Conservation (phyloP, 495 filamentous ascomycete genomes). For the Apodospora peruviana region DNA sequence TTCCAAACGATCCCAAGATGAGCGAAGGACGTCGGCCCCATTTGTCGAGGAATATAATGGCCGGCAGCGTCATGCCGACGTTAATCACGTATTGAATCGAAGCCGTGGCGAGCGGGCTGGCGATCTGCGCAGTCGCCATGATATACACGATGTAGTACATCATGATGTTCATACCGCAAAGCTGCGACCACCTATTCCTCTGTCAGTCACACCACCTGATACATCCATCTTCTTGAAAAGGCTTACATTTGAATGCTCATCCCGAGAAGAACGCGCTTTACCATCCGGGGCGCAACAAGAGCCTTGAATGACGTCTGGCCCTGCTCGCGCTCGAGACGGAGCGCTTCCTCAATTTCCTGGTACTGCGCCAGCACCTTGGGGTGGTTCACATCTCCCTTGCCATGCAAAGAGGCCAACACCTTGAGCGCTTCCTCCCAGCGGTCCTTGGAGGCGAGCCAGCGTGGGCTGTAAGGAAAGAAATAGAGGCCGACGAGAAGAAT, state of each 20-base stretch:
- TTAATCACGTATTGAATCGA: conserved; percentile 78
- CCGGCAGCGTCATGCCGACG: conserved; percentile 57
- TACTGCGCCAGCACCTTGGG: conserved; percentile 61
- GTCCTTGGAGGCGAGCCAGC: conserved; percentile 70
- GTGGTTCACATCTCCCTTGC: conserved; percentile 52
- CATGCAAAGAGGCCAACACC: conserved; percentile 62
- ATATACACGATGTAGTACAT: conserved; percentile 72
- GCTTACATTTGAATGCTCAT: conserved; percentile 65
- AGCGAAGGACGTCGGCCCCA: conserved; percentile 72
- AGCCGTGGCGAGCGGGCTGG: conserved; percentile 60
- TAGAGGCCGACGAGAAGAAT: conserved; percentile 62
- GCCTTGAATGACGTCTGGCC: conserved; percentile 50
- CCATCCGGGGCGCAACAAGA: conserved; percentile 55
- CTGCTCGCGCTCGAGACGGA: conserved; percentile 58
- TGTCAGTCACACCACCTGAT: not conserved
- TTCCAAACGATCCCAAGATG: conserved; percentile 68
- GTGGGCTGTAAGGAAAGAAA: conserved; percentile 66
- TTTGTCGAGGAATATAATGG: conserved; percentile 69
- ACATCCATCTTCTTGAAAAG: not conserved
- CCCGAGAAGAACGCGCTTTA: conserved; percentile 64
- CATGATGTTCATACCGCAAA: conserved; percentile 76
- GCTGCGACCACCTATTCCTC: conserved; percentile 53
- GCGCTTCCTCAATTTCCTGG: conserved; percentile 60
- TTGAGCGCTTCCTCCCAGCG: conserved; percentile 68
- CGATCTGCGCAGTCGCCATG: conserved; percentile 62